Evolutionary conservation across 139 green algal species (phyloP).

Genomic region (Ostreobium quekettii): DNA sequence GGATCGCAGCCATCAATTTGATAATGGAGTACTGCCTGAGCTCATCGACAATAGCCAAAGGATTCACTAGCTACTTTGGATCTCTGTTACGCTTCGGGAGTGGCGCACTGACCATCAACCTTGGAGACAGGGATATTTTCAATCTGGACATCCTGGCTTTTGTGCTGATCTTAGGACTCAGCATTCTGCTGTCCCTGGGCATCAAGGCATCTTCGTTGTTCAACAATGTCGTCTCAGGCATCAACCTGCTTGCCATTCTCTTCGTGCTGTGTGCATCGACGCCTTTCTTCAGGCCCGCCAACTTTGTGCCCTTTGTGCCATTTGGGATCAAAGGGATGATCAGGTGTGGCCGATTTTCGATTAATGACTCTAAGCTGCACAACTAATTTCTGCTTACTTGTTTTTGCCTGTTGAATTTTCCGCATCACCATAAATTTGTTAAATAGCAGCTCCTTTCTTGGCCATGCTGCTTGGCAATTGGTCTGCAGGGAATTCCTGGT

Average conservation of each 20-base stretch:
- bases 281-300: constrained; percentile 21
- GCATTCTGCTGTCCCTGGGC: constrained; percentile 46
- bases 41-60: constrained; percentile 62
- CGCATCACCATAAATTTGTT: too few species aligned
- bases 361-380: too few species aligned
- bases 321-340: constrained; percentile 30
- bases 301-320: constrained; percentile 40
- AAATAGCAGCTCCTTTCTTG: too few species aligned
- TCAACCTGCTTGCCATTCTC: constrained; percentile 44
- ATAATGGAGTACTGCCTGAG: constrained; percentile 76
- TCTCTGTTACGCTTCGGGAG: constrained; percentile 43
- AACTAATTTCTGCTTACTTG: too few species aligned
- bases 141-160: constrained; percentile 56
- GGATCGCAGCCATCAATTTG: constrained; percentile 64
- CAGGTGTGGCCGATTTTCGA: too few species aligned
- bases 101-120: too few species aligned
- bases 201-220: constrained; percentile 53
- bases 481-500: too few species aligned
- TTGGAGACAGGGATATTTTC: too few species aligned
- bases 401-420: too few species aligned
- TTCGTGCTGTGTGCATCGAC: constrained; percentile 42
- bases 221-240: constrained; percentile 47
- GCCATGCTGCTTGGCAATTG: too few species aligned
- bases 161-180: constrained; percentile 29
- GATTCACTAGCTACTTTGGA: constrained; percentile 69